phyloP scores from a whole-genome alignment of 2,329 filamentous ascomycete genomes.

The Aureobasidium uvarum region DNA sequence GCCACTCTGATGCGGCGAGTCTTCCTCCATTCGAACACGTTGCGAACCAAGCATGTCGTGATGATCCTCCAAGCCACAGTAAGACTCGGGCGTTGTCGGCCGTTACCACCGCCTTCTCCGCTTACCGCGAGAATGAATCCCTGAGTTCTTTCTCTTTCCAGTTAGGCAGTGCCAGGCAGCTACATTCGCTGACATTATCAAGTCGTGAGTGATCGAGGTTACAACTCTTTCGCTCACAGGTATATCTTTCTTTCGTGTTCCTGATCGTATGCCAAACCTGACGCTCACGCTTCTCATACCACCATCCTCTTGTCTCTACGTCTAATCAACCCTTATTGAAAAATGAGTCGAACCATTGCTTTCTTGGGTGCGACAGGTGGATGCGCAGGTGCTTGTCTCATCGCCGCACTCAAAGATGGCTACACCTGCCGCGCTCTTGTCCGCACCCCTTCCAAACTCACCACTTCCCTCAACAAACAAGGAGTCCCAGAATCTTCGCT shows the following conservation, averaged over 20 bases:
- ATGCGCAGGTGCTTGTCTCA: slow-evolving; percentile 47
- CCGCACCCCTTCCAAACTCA: slow-evolving; percentile 52
- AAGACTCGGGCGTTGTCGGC: not conserved
- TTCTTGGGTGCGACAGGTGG: slow-evolving; percentile 57
- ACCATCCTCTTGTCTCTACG: not conserved
- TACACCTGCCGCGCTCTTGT: slow-evolving; percentile 50
- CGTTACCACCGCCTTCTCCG: not conserved
- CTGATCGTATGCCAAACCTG: no score
- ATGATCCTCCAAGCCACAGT: slow-evolving; percentile 20
- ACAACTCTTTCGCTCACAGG: not conserved
- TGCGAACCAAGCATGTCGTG: not conserved
- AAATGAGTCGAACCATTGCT: slow-evolving; percentile 41
- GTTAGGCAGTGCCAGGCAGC: slow-evolving; percentile 6
- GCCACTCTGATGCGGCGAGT: no score
- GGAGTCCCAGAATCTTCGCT: slow-evolving; percentile 41
- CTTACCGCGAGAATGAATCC: not conserved
- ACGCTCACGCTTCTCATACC: no score
- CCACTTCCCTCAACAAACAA: slow-evolving; percentile 43
- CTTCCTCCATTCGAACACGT: not conserved
- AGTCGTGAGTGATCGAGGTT: not conserved
- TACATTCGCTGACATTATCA: not conserved
- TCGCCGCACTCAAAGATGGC: slow-evolving; percentile 46
- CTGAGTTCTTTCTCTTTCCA: not conserved
- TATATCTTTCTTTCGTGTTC: not conserved
- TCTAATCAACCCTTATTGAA: not conserved